Evolutionary conservation across 352 stramenopile genomes (phyloP).

Genomic region (Globisporangium middletonii): DNA sequence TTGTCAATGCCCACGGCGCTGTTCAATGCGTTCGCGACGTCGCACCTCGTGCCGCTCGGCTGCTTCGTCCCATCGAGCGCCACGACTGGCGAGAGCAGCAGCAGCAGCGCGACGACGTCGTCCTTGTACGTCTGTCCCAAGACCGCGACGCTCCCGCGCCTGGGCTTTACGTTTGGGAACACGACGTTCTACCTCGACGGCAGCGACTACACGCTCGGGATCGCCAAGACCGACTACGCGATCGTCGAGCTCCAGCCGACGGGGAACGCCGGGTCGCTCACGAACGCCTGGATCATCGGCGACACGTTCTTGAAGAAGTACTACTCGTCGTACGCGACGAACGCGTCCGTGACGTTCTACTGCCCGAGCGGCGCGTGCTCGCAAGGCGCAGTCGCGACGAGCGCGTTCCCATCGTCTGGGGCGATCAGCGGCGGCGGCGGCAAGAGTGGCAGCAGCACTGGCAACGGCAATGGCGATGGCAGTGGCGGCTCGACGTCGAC

Average conservation of each 20-base stretch:
- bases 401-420: conserved; percentile 5
- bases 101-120: background rate
- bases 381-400: background rate
- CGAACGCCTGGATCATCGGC: conserved; percentile 71
- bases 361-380: conserved; percentile 13
- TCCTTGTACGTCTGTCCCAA: conserved; percentile 56
- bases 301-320: conserved; percentile 73
- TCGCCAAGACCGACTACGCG: conserved; percentile 22
- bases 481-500: background rate
- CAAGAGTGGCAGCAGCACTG: background rate
- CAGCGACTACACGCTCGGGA: conserved; percentile 27
- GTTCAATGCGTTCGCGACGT: background rate
- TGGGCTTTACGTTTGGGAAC: conserved; percentile 50
- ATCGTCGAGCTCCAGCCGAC: conserved; percentile 34
- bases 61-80: conserved; percentile 4
- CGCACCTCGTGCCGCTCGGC: conserved; percentile 6
- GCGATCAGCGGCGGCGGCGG: conserved; percentile 1
- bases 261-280: conserved; percentile 8
- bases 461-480: no score
- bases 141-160: conserved; percentile 32
- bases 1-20: conserved; percentile 2
- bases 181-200: conserved; percentile 34
- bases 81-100: background rate
- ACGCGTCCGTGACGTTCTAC: conserved; percentile 26
- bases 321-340: conserved; percentile 65